Evolutionary conservation across 2,329 filamentous ascomycete species (phyloP), one percentile per base, ranked within the genome.

Genomic region (Colletotrichum salicis): DNA sequence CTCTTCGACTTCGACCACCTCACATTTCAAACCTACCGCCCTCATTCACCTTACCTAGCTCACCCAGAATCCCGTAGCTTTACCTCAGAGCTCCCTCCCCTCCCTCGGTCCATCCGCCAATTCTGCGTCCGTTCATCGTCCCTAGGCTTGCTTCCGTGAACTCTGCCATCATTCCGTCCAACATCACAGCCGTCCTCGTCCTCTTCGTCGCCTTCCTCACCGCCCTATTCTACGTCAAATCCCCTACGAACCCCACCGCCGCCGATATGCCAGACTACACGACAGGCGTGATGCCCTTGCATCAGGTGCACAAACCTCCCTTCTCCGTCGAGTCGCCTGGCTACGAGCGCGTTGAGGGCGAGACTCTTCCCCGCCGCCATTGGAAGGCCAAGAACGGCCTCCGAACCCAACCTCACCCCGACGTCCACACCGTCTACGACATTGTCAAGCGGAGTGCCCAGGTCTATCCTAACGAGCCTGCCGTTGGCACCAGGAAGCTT

Each of bases 341-440:
- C 77, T 89, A 86, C 75, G 83, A 91, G 78, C 90, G 91, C 76
- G 88, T 93, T 73, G 86, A 92, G 6, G 94, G 94, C 84, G 94
- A 97, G 86, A 96, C 95, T 61, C 91, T 94, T 75, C 94, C 95
- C 51, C 92, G 94, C 76, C 90, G 94, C 71, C 91, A 97, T 80
- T 86, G 89, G 67, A 86, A 86, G 71, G 90, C 92, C 74, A 93
- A 93, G 80, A 87, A 97, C 76, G 90, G 88, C 63, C 90, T 97
- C 70, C 84, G 90, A 74, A 85, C 86, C 66, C 88, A 85, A 11
- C 93, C 94, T 4, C 86, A 90, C 65, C 88, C 92, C 52, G 92
- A 92, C 74, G 87, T 96, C 80, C 84, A 87, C 75, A 97, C 94
- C 66, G 89, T 94, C 76, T 96, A 91, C 83, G 93, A 97, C 77